Base-by-base conservation (phyloP, 257 asterid genomes). In the Nicotiana otophora region DNA sequence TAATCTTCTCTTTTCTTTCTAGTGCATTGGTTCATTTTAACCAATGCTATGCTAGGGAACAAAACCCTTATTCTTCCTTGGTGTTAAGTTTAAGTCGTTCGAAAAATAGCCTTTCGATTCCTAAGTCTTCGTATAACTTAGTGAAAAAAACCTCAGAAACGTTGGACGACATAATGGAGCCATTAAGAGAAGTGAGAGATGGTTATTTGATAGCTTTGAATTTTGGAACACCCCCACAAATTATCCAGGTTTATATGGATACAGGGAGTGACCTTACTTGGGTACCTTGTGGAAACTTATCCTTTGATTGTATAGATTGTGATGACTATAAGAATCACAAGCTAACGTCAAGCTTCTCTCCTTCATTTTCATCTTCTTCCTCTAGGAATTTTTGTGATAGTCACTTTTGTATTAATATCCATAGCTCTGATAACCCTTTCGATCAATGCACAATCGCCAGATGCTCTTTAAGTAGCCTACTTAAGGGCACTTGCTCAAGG, bases 191-290 rank as follows among this genome's bases (percentile, higher is more conserved):
- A 67, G 81, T 88, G 54, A 83, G 90, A 82, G 94, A 90, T 86
- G 97, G 97, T 23, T 93, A 91, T 86, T 82, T 86, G 28, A 88
- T 93, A 81, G 86, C 96, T 76, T 91, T 91, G 60, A 88, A 86
- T 70, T 68, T 93, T 70, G 97, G 97, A 7, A 90, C 93, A 84
- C 97, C 97, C 80, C 83, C 94, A 36, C 97, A 93, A 82, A 60
- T 82, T 83, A 87, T 93, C 77, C 94, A 93, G 78, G 91, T 84
- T 1, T 90, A 86, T 67, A 81, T 93, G 85, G 94, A 91, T 55
- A 93, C 93, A 0, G 96, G 97, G n/a, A 93, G 96, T 77, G 95
- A 93, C 82, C 92, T 93, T 15, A 90, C 96, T 20, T 93, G 97
- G 97, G 95, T 93, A 57, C 97, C 96, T 10, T 91, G 96, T 85